A percentile compares a stretch with the other conserved stretches of the same genome.
Evolutionary conservation across 2,329 filamentous ascomycete species (phyloP).

Genomic region (Dothideomycetes sp.): DNA sequence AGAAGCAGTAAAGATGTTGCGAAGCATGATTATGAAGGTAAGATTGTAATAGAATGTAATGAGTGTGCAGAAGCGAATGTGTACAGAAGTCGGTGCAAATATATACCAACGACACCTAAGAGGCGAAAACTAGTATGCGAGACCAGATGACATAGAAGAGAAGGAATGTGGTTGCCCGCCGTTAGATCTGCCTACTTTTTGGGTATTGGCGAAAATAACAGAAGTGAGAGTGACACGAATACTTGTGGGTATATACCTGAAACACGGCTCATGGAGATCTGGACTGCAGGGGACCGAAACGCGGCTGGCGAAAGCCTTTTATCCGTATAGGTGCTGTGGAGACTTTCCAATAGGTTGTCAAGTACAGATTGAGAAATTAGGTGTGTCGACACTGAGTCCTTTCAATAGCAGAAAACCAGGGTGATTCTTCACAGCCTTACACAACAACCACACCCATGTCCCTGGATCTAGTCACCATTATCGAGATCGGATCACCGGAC

Average conservation of each 20-base stretch:
- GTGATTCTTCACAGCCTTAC: too few species aligned
- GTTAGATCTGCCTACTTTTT: slow-evolving; percentile 1
- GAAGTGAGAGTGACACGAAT: neutral
- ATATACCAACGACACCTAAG: neutral
- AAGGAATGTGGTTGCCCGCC: neutral
- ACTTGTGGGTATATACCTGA: slow-evolving; percentile 3
- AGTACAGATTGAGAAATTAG: too few species aligned
- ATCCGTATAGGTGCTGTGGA: too few species aligned
- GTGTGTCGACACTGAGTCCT: too few species aligned
- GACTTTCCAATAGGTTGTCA: too few species aligned
- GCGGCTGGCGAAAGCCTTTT: neutral
- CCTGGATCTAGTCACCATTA: too few species aligned
- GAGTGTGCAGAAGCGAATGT: neutral
- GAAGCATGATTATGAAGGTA: neutral
- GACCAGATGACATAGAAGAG: slow-evolving; percentile 1
- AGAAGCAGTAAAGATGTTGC: neutral
- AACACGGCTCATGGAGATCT: slow-evolving; percentile 7
- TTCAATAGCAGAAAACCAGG: too few species aligned
- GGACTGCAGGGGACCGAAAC: slow-evolving; percentile 7
- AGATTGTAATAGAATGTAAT: neutral
- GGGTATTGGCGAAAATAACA: too few species aligned
- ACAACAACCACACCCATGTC: too few species aligned
- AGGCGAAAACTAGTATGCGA: neutral
- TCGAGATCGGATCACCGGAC: too few species aligned
- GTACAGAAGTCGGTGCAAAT: neutral